Evolutionary conservation across 768 basidiomycete genomes (phyloP).

Genomic region (Thelephora aurantiotincta): DNA sequence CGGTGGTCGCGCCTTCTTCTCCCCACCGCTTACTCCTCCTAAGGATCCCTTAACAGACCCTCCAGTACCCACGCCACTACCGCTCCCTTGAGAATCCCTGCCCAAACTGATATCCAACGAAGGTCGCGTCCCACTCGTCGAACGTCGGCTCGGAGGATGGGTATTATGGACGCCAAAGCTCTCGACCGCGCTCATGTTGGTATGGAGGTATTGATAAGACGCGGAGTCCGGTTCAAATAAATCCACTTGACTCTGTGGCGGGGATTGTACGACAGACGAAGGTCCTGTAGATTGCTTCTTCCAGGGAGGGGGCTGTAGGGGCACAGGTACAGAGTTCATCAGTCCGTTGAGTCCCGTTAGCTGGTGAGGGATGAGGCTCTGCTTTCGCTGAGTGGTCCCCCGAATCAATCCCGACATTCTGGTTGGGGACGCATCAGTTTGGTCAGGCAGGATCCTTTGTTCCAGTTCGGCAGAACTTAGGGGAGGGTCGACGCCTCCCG

Average conservation of each 20-base stretch:
- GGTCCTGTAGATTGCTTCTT: conserved; percentile 15
- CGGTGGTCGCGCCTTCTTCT: background rate
- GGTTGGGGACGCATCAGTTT: no score
- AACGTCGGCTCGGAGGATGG: conserved; percentile 4
- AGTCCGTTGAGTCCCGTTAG: conserved; percentile 9
- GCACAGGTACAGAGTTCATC: conserved; percentile 12
- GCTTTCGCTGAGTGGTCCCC: no score
- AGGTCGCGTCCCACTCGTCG: conserved; percentile 2
- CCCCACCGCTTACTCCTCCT: background rate
- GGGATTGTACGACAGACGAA: no score
- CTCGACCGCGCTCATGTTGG: conserved; percentile 20
- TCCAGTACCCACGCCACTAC: background rate
- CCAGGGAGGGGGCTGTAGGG: conserved; percentile 18
- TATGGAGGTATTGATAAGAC: conserved; percentile 15
- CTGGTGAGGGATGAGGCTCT: conserved; percentile 5
- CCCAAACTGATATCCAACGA: conserved; percentile 2
- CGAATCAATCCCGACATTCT: no score
- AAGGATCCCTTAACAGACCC: background rate
- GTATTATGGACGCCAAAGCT: conserved; percentile 19
- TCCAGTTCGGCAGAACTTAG: conserved; percentile 12
- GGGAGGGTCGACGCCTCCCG: no score
- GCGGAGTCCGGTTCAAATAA: background rate
- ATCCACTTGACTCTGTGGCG: no score
- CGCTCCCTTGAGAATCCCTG: background rate
- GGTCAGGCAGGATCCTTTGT: conserved; percentile 24